Base-by-base conservation (phyloP, 2,329 filamentous ascomycete species). In the Cladophialophora psammophila region DNA sequence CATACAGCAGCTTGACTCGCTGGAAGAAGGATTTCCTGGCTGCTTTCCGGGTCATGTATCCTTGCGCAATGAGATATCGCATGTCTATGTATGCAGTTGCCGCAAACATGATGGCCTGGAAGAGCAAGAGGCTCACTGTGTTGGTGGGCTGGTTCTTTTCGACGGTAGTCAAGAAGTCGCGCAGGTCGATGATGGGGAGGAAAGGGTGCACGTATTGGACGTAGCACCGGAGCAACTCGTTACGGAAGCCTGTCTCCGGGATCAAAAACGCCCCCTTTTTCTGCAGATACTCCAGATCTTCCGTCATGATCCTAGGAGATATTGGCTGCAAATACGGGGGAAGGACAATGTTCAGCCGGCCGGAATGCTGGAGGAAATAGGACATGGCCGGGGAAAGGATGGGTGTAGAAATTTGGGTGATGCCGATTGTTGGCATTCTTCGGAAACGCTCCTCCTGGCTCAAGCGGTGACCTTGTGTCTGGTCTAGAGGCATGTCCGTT, bases 61-160 rank as follows among this genome's bases (percentile, higher is more conserved):
- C 94, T 26, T 91, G 92, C 58, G 90, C 87, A 40, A 87, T 87
- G 55, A 98, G 83, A 75, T 89, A 85, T 64, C 90, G 87, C 80
- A 93, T 90, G 73, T 95, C 92, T 65, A 97, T 90, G 76, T 95
- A 97, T 0, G 94, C 93, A 1, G 91, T 91, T 1, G 91, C 93
- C 1, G 93, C 90, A 77, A 97, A 98, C 92, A 97, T 96, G 74
- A 97, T 90, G 10, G 94, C 91, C 76, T 97, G 94, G 78, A 96
- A 97, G 1, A 97, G 82, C 66, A 97, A 87, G 73, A 98, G 82
- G 80, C 94, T 97, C 74, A 93, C 85, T 9, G 90, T 89, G 72
- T 87, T 84, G 55, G 86, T 83, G 13, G 91, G 91, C 76, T 95
- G 90, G 85, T 76, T 87, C 80, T 77, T 88, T 78, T 75, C 90